phyloP scores from a whole-genome alignment of 306 rosid genomes.

The Spatholobus suberectus region DNA sequence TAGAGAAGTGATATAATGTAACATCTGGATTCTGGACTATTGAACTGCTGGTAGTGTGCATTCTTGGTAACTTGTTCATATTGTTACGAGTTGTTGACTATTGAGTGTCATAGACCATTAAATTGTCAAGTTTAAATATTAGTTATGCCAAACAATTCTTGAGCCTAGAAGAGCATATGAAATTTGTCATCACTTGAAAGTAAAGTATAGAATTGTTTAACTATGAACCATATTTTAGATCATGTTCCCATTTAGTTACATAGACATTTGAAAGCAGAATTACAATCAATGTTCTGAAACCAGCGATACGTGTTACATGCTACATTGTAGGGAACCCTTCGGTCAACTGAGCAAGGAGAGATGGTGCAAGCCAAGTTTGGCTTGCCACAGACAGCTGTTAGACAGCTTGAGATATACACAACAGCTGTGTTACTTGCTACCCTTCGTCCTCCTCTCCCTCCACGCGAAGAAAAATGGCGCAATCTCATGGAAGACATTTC shows the following conservation, averaged over 20 bases:
- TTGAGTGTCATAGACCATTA: not conserved
- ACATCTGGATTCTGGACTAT: not conserved
- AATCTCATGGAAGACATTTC: conserved; percentile 93
- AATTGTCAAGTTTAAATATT: conserved; percentile 30
- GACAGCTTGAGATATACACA: conserved; percentile 95
- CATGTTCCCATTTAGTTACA: not conserved
- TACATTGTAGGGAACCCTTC: conserved; percentile 71
- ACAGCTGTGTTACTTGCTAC: conserved; percentile 96
- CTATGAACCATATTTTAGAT: conserved; percentile 3
- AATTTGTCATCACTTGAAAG: not conserved
- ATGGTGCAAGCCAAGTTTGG: conserved; percentile 96
- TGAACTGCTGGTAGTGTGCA: not conserved
- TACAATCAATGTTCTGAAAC: conserved; percentile 14
- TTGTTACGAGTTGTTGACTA: not conserved
- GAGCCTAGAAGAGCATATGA: not conserved
- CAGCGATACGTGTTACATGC: not conserved
- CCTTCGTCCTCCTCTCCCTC: conserved; percentile 78
- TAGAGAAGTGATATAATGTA: not conserved
- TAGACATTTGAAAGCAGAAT: not conserved
- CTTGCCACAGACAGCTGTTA: conserved; percentile 82
- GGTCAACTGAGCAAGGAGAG: conserved; percentile 96
- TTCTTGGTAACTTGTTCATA: not conserved
- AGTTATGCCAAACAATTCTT: not conserved
- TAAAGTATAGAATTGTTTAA: not conserved
- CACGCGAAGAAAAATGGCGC: conserved; percentile 90